Evolutionary conservation across 768 basidiomycete genomes (phyloP), one percentile per base, ranked within the genome.

Genomic region (Serpula lacrymans): DNA sequence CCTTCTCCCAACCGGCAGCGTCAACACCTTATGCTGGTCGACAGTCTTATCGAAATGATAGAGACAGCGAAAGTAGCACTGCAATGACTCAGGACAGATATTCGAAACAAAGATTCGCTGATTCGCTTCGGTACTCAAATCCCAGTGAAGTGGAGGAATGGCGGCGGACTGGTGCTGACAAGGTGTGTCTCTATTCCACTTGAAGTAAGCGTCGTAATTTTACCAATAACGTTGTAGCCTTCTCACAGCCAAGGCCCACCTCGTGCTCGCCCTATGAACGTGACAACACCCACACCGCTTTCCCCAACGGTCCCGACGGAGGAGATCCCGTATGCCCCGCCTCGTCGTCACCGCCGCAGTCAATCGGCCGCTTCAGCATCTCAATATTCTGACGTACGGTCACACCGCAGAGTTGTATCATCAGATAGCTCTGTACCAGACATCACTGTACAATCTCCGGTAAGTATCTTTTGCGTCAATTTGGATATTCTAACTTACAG

Each of bases 401-500:
- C n/a, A n/a, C 50, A 49, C 24, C 62, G 48, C 14, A 42, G 58
- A 46, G 48, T 43, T 0, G 34, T 52, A 12, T 61, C 62, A 18
- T 64, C 62, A 23, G 60, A 63, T 30, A 64, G 60, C 22, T 62
- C 60, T 34, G 54, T 62, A 38, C 60, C 60, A 48, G 60, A 64
- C 35, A 62, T 62, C 44, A 57, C 28, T 20, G 34, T 62, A 5
- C 52, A 64, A 34, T 50, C 60, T 37, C 60, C 60, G 45, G 60
- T 62, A 48, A 52, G 39, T 55, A 37, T n/a, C 16, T 28, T 41
- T 13, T 30, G n/a, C n/a, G n/a, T n/a, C n/a, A n/a, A n/a, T n/a
- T n/a, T n/a, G n/a, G n/a, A 26, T 36, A 14, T 31, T 3, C 16
- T 27, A 27, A 28, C 42, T 41, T 14, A 26, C 22, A n/a, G 3